Percentiles rank a stretch among this genome's conserved stretches.
These are phyloP conservation scores for Setaria viridis DNA, from an alignment of 202 grass and related monocot species.

Conservation along the genomic window DNA sequence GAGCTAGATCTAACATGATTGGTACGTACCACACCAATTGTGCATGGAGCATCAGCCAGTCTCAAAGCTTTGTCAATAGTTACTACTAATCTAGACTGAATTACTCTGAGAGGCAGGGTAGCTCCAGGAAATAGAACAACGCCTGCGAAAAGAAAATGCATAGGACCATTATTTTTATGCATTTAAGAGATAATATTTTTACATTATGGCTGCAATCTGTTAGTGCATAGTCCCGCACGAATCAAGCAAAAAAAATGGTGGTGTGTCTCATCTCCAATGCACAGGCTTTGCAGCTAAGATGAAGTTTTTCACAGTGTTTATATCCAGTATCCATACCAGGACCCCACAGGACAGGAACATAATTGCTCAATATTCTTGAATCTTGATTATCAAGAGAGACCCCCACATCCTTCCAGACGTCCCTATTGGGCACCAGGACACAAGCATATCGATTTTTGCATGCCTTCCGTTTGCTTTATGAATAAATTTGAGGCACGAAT, in stretches of 20 bases:
- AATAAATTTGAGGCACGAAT: background rate
- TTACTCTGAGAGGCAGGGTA: slow-evolving; percentile 85
- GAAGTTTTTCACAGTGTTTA: slow-evolving; percentile 11
- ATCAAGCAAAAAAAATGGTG: slow-evolving; percentile 17
- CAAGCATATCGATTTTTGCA: background rate
- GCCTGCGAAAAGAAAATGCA: slow-evolving; percentile 56
- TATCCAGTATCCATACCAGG: slow-evolving; percentile 21
- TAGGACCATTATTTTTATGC: slow-evolving; percentile 20
- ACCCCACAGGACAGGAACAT: slow-evolving; percentile 26
- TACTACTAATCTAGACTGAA: slow-evolving; percentile 69
- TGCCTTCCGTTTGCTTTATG: background rate
- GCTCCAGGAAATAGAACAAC: slow-evolving; percentile 96
- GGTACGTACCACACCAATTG: slow-evolving; percentile 84
- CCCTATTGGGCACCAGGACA: background rate
- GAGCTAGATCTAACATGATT: slow-evolving; percentile 29
- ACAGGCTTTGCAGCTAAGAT: slow-evolving; percentile 7
- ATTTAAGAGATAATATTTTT: slow-evolving; percentile 6
- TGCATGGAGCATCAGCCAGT: slow-evolving; percentile 70
- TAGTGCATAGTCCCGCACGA: slow-evolving; percentile 6
- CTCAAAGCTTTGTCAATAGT: slow-evolving; percentile 82
- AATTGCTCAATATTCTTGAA: slow-evolving; percentile 9
- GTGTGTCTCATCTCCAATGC: slow-evolving; percentile 23
- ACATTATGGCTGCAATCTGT: slow-evolving; percentile 19
- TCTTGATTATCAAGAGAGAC: slow-evolving; percentile 21
- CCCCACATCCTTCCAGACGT: background rate